A percentile compares a stretch with the other conserved stretches of the same genome.
Evolutionary conservation across 176 grass and related monocot species (phyloP).

Genomic region (Oryza rufipogon): DNA sequence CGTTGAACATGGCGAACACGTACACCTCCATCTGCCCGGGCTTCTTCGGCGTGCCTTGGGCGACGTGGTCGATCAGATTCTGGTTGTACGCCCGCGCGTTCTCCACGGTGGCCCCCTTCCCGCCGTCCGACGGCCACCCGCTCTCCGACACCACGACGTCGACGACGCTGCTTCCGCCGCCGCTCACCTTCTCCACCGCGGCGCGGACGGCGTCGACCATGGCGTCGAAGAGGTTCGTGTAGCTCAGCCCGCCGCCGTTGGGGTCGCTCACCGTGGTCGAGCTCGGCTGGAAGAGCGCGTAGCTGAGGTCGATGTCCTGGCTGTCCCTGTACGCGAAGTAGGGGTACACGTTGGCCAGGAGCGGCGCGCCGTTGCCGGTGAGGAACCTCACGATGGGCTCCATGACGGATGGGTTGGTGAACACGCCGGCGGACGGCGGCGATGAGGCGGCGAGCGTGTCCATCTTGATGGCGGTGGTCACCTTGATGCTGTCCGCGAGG

Average conservation of each 20-base stretch:
- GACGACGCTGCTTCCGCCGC: conserved; percentile 24
- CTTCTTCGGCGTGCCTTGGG: conserved; percentile 60
- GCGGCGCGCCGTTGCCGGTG: conserved; percentile 36
- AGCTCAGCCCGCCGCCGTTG: conserved; percentile 32
- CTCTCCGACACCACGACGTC: conserved; percentile 54
- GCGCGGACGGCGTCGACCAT: conserved; percentile 57
- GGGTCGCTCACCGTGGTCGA: conserved; percentile 27
- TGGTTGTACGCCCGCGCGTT: conserved; percentile 69
- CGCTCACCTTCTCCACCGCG: conserved; percentile 53
- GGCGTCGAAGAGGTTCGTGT: conserved; percentile 68
- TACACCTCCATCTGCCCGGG: conserved; percentile 46
- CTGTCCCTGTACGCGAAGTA: conserved; percentile 50
- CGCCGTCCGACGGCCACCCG: conserved; percentile 66
- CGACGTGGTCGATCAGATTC: conserved; percentile 58
- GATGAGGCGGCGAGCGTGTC: conserved; percentile 23
- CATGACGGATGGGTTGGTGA: conserved; percentile 27
- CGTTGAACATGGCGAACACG: conserved; percentile 77
- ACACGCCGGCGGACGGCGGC: conserved; percentile 50
- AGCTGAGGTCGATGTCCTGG: conserved; percentile 2
- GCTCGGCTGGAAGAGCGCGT: conserved; percentile 40
- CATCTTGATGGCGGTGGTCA: conserved; percentile 47
- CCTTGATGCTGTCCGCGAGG: conserved; percentile 47
- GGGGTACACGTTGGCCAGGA: conserved; percentile 65
- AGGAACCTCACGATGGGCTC: conserved; percentile 53
- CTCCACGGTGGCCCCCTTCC: conserved; percentile 22